Conservation (phyloP, 129 eudicot species). For the Arctium lappa region DNA sequence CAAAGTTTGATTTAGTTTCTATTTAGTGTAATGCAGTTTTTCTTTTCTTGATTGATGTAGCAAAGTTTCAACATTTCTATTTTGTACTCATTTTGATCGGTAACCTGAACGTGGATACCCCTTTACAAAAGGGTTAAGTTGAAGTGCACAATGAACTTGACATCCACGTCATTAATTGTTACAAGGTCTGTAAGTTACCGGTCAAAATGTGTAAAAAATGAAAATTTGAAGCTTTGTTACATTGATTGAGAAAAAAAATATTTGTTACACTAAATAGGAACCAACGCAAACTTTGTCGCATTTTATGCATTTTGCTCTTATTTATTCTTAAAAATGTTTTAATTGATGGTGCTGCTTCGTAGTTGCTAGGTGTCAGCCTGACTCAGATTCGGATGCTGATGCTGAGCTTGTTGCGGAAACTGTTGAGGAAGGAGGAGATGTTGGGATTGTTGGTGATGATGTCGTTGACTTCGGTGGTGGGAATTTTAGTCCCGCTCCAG, state of each 20-base stretch:
- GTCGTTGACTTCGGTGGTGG: conserved; percentile 65
- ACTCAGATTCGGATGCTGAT: conserved; percentile 45
- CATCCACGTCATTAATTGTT: not conserved
- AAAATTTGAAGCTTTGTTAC: too few relatives aligned
- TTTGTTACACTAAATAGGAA: not conserved
- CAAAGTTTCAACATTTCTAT: not conserved
- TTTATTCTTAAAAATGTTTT: not conserved
- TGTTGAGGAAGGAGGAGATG: conserved; percentile 62
- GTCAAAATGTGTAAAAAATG: not conserved
- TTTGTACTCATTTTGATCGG: not conserved
- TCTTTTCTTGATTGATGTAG: not conserved
- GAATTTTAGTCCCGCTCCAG: conserved; percentile 73
- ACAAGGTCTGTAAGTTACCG: not conserved
- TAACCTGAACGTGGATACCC: not conserved
- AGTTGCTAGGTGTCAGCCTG: conserved; percentile 92
- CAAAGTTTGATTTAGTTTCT: not conserved
- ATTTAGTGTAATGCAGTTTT: not conserved
- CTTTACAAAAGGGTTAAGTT: not conserved
- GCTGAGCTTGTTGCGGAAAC: conserved; percentile 49
- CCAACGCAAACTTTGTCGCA: not conserved
- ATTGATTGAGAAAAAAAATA: not conserved
- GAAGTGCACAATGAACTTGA: too few relatives aligned
- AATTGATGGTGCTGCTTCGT: conserved; percentile 14
- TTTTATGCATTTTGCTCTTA: not conserved
- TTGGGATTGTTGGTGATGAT: conserved; percentile 85